Evolutionary conservation across 2,329 filamentous ascomycete species (phyloP), one percentile per base, ranked within the genome.

Genomic region (Penicillium digitatum): DNA sequence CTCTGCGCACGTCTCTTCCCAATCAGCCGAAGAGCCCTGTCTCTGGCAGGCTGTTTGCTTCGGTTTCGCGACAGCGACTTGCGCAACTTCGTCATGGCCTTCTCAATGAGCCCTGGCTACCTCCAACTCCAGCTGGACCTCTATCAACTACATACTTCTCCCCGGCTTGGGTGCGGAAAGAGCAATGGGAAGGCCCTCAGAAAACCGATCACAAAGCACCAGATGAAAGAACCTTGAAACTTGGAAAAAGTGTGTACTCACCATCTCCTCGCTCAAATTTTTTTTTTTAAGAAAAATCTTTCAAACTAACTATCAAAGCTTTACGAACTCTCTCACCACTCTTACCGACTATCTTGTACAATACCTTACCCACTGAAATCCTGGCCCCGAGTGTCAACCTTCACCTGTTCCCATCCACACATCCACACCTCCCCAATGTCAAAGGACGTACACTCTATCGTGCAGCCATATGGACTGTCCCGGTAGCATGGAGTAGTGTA

Each of bases 401-500:
- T 20, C 82, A 86, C 63, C 78, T 87, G 12, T 87, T 87, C 62
- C 84, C 84, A 20, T 87, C 84, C 5, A 79, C 78, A 5, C 78
- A 80, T 59, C 78, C 77, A n/a, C 78, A 80, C 61, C 88, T 99
- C 3, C 94, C 94, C 32, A 88, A 86, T n/a, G 94, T 97, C 38
- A 90, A 89, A 27, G 94, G 94, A 49, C 85, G 89, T 44, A 88
- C 96, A 34, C 88, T 90, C 45, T 99, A 99, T 72, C 88, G 88
- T 34, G 93, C 94, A 18, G 94, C 94, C 3, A 79, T 99, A 35
- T 97, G 92, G 92, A 96, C 94, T 0, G 91, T 92, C 0, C 94
- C 94, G 0, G 87, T 99, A 48, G 93, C 92, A 29, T 99, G 94
- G 94, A 95, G 95, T 67, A 85, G 89, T 27, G 82, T 99, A 1